These are phyloP conservation scores for Butyriboletus appendiculatus DNA, from an alignment of 1,284 basidiomycete genomes.

Conservation along the genomic window DNA sequence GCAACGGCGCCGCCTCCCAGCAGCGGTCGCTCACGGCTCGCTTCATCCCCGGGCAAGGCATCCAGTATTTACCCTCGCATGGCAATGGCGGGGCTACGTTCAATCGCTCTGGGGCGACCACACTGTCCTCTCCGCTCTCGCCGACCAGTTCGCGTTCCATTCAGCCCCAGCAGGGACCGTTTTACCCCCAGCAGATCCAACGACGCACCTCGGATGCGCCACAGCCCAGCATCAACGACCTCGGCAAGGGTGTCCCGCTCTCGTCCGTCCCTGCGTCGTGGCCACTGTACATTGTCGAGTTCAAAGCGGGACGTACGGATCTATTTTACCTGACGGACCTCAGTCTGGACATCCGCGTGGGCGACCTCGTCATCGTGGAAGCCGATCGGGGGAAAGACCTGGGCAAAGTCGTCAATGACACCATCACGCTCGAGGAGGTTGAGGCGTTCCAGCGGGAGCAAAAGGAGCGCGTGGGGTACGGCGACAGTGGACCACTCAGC, in stretches of 20 bases:
- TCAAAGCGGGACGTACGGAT: conserved; percentile 96
- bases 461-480: conserved; percentile 42
- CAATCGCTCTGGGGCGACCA: conserved; percentile 33
- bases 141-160: conserved; percentile 44
- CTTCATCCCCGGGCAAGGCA: conserved; percentile 64
- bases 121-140: conserved; percentile 45
- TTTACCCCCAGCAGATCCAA: conserved; percentile 40
- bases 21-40: conserved; percentile 48
- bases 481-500: conserved; percentile 55
- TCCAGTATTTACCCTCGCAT: conserved; percentile 56
- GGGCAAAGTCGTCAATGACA: conserved; percentile 88
- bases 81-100: conserved; percentile 31
- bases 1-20: conserved; percentile 28
- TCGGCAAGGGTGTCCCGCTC: conserved; percentile 90
- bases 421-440: conserved; percentile 89
- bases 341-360: conserved; percentile 66
- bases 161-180: conserved; percentile 41
- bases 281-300: conserved; percentile 95
- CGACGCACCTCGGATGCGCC: conserved; percentile 54
- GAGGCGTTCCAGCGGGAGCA: conserved; percentile 76
- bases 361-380: conserved; percentile 95
- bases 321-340: conserved; percentile 86
- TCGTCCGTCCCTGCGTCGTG: conserved; percentile 79
- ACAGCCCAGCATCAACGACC: conserved; percentile 51
- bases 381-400: conserved; percentile 94